These are phyloP conservation scores for Suillus variegatus DNA, from an alignment of 768 basidiomycete genomes.

Conservation along the genomic window DNA sequence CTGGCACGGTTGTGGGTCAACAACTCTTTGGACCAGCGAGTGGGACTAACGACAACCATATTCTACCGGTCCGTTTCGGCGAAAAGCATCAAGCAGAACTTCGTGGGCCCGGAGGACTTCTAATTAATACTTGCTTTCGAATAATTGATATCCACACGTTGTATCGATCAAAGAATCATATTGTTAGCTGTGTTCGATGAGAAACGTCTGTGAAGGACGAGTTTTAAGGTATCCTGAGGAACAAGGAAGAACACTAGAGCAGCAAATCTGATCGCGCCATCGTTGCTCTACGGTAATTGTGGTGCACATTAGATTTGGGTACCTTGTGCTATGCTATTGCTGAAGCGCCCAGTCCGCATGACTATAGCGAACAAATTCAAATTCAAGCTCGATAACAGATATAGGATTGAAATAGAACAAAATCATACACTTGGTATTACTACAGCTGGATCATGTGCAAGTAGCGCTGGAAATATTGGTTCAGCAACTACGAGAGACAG, in stretches of 20 bases:
- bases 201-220: neutral
- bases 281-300: too few species aligned
- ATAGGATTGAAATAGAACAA: neutral
- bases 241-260: too few species aligned
- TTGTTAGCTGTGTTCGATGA: neutral
- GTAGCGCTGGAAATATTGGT: neutral
- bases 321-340: too few species aligned
- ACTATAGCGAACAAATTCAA: neutral
- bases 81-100: constrained; percentile 96
- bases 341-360: too few species aligned
- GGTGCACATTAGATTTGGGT: too few species aligned
- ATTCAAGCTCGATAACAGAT: neutral
- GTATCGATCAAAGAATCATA: neutral
- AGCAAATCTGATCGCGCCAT: too few species aligned
- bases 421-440: neutral
- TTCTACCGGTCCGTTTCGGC: constrained; percentile 84
- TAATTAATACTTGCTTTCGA: constrained; percentile 33
- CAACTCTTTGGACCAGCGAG: constrained; percentile 97
- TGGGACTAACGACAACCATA: constrained; percentile 95
- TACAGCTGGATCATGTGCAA: neutral
- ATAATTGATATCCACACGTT: neutral
- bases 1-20: constrained; percentile 93
- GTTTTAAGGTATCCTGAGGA: too few species aligned
- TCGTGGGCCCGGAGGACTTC: constrained; percentile 79
- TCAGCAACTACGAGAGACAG: neutral